A percentile compares a stretch with the other conserved stretches of the same genome.
phyloP scores from a whole-genome alignment of 169 alveolate species.

The Plasmodium fragile region DNA sequence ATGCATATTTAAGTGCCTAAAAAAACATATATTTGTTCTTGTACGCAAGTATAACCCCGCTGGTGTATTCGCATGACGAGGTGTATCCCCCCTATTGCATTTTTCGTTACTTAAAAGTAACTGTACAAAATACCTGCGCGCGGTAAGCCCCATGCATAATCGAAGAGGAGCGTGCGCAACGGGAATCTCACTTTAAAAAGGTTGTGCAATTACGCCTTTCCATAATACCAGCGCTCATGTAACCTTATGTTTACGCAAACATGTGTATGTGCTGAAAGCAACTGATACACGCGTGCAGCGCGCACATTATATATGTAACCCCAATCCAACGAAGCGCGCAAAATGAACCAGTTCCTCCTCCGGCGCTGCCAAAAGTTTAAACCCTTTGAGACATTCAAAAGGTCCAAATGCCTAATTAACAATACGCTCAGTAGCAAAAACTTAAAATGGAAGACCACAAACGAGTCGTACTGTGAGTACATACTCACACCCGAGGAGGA shows the following conservation, averaged over 20 bases:
- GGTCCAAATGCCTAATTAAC: conserved; percentile 61
- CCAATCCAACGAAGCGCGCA: background rate
- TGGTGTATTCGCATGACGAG: background rate
- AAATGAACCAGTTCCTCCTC: conserved; percentile 30
- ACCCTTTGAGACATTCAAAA: conserved; percentile 20
- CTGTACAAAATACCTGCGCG: background rate
- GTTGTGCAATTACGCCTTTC: background rate
- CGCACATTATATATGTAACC: background rate
- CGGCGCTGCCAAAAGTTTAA: conserved; percentile 1
- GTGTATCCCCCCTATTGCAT: background rate
- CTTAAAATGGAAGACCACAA: conserved; percentile 64
- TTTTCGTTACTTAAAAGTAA: background rate
- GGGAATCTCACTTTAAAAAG: background rate
- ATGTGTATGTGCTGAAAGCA: background rate
- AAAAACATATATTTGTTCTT: background rate
- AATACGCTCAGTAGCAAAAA: conserved; percentile 26
- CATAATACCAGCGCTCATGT: background rate
- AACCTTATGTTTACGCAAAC: background rate
- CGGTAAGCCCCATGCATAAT: background rate
- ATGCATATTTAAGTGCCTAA: background rate
- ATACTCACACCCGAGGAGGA: conserved; percentile 61
- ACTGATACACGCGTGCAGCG: background rate
- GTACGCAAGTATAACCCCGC: background rate
- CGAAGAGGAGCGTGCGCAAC: background rate
- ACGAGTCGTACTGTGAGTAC: conserved; percentile 71